These are phyloP conservation scores for Eimeria zaria DNA, from an alignment of 169 alveolate genomes.

Conservation along the genomic window DNA sequence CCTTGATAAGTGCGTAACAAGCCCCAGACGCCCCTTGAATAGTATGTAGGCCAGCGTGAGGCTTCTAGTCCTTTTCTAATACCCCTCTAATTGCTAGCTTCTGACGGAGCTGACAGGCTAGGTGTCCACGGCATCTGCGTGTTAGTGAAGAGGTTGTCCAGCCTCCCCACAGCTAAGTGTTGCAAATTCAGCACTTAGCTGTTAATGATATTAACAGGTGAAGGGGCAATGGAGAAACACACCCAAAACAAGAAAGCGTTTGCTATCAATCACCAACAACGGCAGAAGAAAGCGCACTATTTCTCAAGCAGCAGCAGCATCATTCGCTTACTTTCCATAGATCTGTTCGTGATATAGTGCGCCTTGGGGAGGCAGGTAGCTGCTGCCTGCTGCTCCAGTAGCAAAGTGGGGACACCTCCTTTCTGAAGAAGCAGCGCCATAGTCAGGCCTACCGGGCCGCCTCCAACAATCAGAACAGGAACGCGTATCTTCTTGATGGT, in stretches of 20 bases:
- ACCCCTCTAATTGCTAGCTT: too few relatives aligned
- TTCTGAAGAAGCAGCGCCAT: slow-evolving; percentile 92
- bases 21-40: not conserved
- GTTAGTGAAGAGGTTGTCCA: not conserved
- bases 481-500: not conserved
- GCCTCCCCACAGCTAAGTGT: not conserved
- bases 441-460: slow-evolving; percentile 97
- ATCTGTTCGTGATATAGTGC: slow-evolving; percentile 95
- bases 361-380: slow-evolving; percentile 95
- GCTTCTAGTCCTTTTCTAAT: not conserved
- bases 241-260: not conserved
- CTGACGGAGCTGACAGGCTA: not conserved
- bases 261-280: not conserved
- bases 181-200: too few relatives aligned
- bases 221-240: not conserved
- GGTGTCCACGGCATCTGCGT: not conserved
- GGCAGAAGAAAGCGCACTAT: not conserved
- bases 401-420: slow-evolving; percentile 91
- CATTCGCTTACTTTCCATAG: slow-evolving; percentile 94
- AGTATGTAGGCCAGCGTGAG: too few relatives aligned
- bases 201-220: not conserved
- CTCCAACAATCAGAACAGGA: slow-evolving; percentile 95
- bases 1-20: not conserved
- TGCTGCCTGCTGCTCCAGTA: slow-evolving; percentile 91
- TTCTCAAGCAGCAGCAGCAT: not conserved